Evolutionary conservation across 352 stramenopile species (phyloP).

Genomic region (Peronosclerospora sorghi): DNA sequence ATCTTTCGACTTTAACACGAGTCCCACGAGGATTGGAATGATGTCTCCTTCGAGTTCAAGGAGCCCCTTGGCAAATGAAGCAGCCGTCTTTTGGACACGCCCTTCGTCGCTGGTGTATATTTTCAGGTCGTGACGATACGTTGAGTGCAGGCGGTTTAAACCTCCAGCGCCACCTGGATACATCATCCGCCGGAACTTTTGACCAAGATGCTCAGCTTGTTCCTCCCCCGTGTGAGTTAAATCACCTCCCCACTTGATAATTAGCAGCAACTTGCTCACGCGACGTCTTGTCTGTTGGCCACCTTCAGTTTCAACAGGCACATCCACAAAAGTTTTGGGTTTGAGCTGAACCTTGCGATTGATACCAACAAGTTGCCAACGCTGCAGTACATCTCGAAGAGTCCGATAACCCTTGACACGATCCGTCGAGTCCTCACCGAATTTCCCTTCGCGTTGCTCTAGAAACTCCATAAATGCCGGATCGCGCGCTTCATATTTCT

Average conservation of each 20-base stretch:
- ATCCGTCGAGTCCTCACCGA: conserved; percentile 55
- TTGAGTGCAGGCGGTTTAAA: conserved; percentile 97
- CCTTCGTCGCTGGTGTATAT: conserved; percentile 99
- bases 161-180: conserved; percentile 89
- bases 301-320: conserved; percentile 16
- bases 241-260: conserved; percentile 99
- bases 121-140: conserved; percentile 99
- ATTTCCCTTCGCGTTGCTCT: conserved; percentile 42
- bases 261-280: conserved; percentile 91
- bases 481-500: conserved; percentile 49
- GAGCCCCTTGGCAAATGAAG: conserved; percentile 97
- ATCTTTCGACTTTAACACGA: conserved; percentile 85
- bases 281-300: conserved; percentile 15
- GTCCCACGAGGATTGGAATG: conserved; percentile 96
- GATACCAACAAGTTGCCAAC: conserved; percentile 93
- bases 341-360: conserved; percentile 98
- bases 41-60: conserved; percentile 98
- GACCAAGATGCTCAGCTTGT: conserved; percentile 92
- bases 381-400: conserved; percentile 91
- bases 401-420: conserved; percentile 76
- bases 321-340: conserved; percentile 45
- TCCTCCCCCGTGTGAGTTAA: conserved; percentile 94
- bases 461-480: conserved; percentile 53
- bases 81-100: conserved; percentile 98
- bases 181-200: conserved; percentile 83